Evolutionary conservation across 805 yeast species (phyloP).

Genomic region (Sugiyamaella americana): DNA sequence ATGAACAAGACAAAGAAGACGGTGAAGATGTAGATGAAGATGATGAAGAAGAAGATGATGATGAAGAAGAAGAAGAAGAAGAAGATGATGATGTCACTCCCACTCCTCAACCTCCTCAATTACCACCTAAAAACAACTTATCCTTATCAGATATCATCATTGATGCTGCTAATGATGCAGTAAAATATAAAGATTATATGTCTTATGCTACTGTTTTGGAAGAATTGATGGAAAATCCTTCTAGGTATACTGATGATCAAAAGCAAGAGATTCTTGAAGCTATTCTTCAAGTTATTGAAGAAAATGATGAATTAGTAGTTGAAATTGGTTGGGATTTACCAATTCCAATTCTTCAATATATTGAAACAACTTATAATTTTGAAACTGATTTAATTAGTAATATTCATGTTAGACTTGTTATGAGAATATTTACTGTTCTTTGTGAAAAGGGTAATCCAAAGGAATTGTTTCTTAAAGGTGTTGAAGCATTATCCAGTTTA

Average conservation of each 20-base stretch:
- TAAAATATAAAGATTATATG: constrained; percentile 46
- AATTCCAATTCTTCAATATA: constrained; percentile 49
- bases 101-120: neutral
- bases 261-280: constrained; percentile 40
- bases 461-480: constrained; percentile 64
- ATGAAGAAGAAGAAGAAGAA: constrained; percentile 3
- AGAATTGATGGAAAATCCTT: constrained; percentile 47
- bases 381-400: constrained; percentile 10
- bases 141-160: constrained; percentile 2
- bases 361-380: constrained; percentile 31
- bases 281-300: constrained; percentile 13
- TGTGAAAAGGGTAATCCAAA: constrained; percentile 72
- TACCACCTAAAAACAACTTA: neutral
- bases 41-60: neutral
- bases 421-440: constrained; percentile 54
- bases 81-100: constrained; percentile 1
- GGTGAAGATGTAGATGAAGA: neutral
- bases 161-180: constrained; percentile 9
- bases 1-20: neutral
- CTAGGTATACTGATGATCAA: constrained; percentile 43
- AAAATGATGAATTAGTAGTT: constrained; percentile 45
- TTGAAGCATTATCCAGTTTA: constrained; percentile 52
- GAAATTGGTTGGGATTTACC: constrained; percentile 95
- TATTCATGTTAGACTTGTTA: constrained; percentile 28
- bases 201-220: constrained; percentile 72